Evolutionary conservation across 768 basidiomycete species (phyloP).

Genomic region (Leccinum ochraceum): DNA sequence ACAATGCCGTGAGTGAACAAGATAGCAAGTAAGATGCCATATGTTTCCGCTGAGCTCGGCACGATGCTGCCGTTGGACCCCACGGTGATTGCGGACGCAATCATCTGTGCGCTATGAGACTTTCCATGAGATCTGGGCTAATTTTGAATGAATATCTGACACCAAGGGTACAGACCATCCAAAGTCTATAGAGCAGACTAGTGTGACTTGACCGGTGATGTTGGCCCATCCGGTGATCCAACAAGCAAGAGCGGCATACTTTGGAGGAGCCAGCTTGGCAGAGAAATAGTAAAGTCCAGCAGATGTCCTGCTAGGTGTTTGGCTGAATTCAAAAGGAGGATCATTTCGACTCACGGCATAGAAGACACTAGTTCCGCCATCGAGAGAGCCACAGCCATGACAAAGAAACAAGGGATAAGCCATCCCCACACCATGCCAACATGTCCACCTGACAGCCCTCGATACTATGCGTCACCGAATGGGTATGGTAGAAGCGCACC

Average conservation of each 20-base stretch:
- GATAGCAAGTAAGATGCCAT: conserved; percentile 64
- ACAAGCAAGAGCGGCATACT: conserved; percentile 61
- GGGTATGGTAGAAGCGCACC: conserved; percentile 37
- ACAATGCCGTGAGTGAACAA: conserved; percentile 65
- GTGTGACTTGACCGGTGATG: conserved; percentile 66
- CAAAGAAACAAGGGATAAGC: conserved; percentile 70
- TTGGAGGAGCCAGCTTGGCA: conserved; percentile 66
- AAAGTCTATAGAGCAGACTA: conserved; percentile 65
- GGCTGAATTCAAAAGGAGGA: neutral
- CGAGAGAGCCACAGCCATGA: conserved; percentile 63
- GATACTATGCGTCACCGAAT: neutral
- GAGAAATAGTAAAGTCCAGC: conserved; percentile 81
- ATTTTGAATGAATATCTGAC: neutral
- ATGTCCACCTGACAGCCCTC: conserved; percentile 54
- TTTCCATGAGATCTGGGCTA: neutral
- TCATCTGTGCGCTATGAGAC: conserved; percentile 64
- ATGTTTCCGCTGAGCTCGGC: conserved; percentile 59
- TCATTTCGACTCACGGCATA: conserved; percentile 60
- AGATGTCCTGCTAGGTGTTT: conserved; percentile 52
- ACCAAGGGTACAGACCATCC: neutral
- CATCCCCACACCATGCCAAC: conserved; percentile 79
- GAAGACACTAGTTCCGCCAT: conserved; percentile 73
- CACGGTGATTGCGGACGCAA: conserved; percentile 67
- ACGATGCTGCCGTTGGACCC: conserved; percentile 51
- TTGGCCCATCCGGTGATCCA: conserved; percentile 69